These are phyloP conservation scores for Pneumocystis jirovecii DNA, from an alignment of 1,139 yeast species.

Conservation along the genomic window DNA sequence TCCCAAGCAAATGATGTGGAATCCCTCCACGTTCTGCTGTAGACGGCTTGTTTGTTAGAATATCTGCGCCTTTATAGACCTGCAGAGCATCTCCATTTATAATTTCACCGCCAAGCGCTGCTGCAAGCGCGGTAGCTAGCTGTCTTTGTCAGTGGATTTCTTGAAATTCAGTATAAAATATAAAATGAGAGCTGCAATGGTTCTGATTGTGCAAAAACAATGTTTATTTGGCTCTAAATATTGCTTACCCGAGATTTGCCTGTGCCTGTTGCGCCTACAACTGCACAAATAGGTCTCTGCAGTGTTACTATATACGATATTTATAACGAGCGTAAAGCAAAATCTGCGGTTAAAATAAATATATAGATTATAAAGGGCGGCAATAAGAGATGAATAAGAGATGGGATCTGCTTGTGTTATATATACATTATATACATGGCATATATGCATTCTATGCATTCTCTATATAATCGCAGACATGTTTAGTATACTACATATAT, in stretches of 20 bases:
- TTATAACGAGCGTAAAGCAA: no score
- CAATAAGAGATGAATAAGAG: no score
- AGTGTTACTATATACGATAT: no score
- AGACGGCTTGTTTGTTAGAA: conserved; percentile 88
- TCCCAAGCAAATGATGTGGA: conserved; percentile 77
- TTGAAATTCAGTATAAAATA: no score
- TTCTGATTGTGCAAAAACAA: background rate
- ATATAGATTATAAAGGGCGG: no score
- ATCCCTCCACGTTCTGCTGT: conserved; percentile 54
- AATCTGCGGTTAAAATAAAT: no score
- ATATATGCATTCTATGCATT: no score
- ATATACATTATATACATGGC: no score
- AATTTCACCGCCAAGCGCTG: conserved; percentile 66
- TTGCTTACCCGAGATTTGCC: background rate
- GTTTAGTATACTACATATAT: no score
- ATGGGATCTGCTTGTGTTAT: no score
- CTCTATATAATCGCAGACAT: no score
- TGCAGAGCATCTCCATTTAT: conserved; percentile 98
- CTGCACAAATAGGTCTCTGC: background rate
- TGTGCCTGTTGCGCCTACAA: background rate
- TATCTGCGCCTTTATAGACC: conserved; percentile 57
- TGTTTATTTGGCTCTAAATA: background rate
- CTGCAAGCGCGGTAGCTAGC: conserved; percentile 67
- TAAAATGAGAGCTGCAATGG: background rate
- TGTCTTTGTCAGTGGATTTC: conserved; percentile 13